Conservation (phyloP, 2,329 filamentous ascomycete genomes). For the Neurospora sp. region DNA sequence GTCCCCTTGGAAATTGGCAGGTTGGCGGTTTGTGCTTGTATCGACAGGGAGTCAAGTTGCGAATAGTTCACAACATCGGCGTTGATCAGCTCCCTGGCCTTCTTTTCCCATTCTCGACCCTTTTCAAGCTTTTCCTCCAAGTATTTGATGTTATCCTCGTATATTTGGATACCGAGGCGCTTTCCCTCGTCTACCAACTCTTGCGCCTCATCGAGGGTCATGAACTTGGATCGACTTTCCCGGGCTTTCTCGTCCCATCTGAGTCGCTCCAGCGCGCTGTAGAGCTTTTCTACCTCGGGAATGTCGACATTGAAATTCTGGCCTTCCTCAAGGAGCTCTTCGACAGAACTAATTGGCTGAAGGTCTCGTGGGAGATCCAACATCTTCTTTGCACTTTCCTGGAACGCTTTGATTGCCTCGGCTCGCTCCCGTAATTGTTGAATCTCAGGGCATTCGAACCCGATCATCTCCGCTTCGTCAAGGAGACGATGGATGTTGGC, state of each 20-base stretch:
- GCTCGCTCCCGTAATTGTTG: conserved; percentile 74
- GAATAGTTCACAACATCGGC: conserved; percentile 88
- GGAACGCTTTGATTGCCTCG: conserved; percentile 75
- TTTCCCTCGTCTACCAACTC: conserved; percentile 69
- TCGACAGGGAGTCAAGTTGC: conserved; percentile 83
- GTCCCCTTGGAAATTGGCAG: conserved; percentile 79
- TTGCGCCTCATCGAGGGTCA: conserved; percentile 68
- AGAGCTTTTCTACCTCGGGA: conserved; percentile 84
- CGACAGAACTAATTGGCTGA: conserved; percentile 61
- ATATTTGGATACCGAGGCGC: conserved; percentile 66
- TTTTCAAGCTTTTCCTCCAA: conserved; percentile 66
- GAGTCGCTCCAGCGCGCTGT: conserved; percentile 71
- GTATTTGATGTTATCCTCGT: conserved; percentile 68
- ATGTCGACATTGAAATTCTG: conserved; percentile 85
- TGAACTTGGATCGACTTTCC: conserved; percentile 47
- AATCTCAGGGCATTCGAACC: conserved; percentile 91
- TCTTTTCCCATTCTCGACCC: conserved; percentile 83
- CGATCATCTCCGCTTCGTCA: conserved; percentile 71
- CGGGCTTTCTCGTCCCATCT: conserved; percentile 51
- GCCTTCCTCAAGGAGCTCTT: conserved; percentile 78
- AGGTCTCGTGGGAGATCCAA: conserved; percentile 52
- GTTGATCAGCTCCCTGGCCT: conserved; percentile 85
- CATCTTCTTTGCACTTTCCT: conserved; percentile 60
- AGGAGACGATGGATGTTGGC: conserved; percentile 82
- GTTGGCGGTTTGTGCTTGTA: conserved; percentile 59